Percentiles rank a stretch among this genome's conserved stretches.
Conservation (phyloP, 1,284 basidiomycete species). For the Ustilago xerochloae region DNA sequence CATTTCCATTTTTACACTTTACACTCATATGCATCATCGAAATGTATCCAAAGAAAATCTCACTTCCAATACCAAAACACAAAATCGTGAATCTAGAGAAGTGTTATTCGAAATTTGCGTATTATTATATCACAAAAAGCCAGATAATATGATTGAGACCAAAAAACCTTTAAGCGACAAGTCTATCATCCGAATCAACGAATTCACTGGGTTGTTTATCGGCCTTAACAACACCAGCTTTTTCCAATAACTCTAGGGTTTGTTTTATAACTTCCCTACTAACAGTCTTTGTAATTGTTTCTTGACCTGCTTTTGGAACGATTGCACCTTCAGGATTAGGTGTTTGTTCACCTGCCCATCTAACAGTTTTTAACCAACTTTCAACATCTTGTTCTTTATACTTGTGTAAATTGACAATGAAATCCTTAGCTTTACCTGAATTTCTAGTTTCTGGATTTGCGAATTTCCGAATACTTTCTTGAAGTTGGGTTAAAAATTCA, state of each 20-base stretch:
- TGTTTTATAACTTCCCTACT: constrained; percentile 32
- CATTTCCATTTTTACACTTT: too few species aligned
- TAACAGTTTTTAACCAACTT: constrained; percentile 70
- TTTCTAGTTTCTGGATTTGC: constrained; percentile 45
- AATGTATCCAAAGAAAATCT: background rate
- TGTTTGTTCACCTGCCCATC: constrained; percentile 59
- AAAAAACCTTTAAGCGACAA: constrained; percentile 20
- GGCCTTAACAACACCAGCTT: constrained; percentile 54
- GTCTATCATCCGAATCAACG: constrained; percentile 19
- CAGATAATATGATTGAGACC: background rate
- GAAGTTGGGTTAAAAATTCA: constrained; percentile 49
- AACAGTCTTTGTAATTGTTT: constrained; percentile 46
- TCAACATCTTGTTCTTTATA: constrained; percentile 80
- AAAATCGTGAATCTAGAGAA: too few species aligned
- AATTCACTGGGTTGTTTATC: constrained; percentile 11
- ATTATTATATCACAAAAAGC: too few species aligned
- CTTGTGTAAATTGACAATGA: constrained; percentile 47
- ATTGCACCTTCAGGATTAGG: constrained; percentile 24
- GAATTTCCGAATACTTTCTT: constrained; percentile 48
- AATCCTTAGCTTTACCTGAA: constrained; percentile 18
- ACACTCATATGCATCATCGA: too few species aligned
- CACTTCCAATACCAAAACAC: too few species aligned
- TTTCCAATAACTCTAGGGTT: constrained; percentile 52
- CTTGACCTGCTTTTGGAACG: constrained; percentile 37
- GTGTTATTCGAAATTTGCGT: too few species aligned